These are phyloP conservation scores for Fusarium pseudograminearum DNA, from an alignment of 2,329 filamentous ascomycete species.

Conservation along the genomic window DNA sequence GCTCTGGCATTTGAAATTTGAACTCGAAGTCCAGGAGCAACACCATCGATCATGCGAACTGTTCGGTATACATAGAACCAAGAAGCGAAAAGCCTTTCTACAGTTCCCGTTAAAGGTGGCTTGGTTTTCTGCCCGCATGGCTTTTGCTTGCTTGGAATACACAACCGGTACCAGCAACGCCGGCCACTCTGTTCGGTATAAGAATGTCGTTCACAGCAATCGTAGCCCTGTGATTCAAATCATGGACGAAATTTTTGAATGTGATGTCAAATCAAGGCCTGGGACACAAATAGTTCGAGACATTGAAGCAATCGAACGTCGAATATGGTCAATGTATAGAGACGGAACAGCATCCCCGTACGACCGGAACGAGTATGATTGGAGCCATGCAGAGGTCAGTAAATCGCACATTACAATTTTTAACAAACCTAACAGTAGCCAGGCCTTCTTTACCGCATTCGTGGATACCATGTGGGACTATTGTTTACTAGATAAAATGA, in stretches of 20 bases:
- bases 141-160: neutral
- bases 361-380: neutral
- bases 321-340: neutral
- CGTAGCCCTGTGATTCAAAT: neutral
- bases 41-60: neutral
- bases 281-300: neutral
- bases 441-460: neutral
- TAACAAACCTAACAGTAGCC: neutral
- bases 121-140: neutral
- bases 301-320: neutral
- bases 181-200: neutral
- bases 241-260: neutral
- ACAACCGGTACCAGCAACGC: neutral
- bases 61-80: neutral
- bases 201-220: neutral
- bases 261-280: neutral
- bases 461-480: too few species aligned
- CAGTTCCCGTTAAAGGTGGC: neutral
- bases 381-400: neutral
- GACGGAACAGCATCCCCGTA: neutral
- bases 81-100: neutral
- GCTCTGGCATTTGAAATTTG: neutral
- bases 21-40: neutral
- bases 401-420: neutral
- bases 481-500: neutral